phyloP scores from a whole-genome alignment of 192 early-diverging fungal species.

The Coemansia sp. region DNA sequence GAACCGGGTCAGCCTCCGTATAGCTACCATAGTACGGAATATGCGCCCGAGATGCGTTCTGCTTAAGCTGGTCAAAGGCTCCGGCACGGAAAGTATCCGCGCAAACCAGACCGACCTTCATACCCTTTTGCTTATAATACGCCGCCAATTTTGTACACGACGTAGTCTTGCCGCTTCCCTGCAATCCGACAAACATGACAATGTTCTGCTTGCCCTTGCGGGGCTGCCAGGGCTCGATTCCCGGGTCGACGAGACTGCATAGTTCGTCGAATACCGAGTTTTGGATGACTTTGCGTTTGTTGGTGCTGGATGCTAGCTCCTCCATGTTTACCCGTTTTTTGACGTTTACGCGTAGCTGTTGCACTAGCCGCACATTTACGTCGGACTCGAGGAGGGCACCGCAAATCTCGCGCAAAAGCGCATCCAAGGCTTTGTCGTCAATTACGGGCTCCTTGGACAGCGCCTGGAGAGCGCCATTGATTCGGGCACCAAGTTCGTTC shows the following conservation, averaged over 20 bases:
- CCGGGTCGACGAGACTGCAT: slow-evolving; percentile 81
- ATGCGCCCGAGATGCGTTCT: slow-evolving; percentile 97
- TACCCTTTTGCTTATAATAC: slow-evolving; percentile 92
- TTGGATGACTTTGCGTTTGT: slow-evolving; percentile 86
- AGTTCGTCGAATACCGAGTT: slow-evolving; percentile 93
- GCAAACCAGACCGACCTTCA: slow-evolving; percentile 90
- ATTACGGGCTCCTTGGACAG: slow-evolving; percentile 84
- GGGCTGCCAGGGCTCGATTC: slow-evolving; percentile 82
- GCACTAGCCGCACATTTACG: slow-evolving; percentile 87
- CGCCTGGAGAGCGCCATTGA: slow-evolving; percentile 78
- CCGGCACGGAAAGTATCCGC: slow-evolving; percentile 98
- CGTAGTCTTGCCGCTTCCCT: slow-evolving; percentile 95
- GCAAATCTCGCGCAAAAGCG: slow-evolving; percentile 82
- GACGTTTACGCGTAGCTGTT: slow-evolving; percentile 81
- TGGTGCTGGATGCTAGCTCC: slow-evolving; percentile 76
- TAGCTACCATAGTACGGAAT: slow-evolving; percentile 95
- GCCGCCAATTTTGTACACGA: slow-evolving; percentile 95
- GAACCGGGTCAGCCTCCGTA: slow-evolving; percentile 90
- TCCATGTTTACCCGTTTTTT: slow-evolving; percentile 79
- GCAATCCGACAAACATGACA: slow-evolving; percentile 97
- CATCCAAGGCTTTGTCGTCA: slow-evolving; percentile 85
- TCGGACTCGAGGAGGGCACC: slow-evolving; percentile 87
- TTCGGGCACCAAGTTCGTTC: slow-evolving; percentile 86
- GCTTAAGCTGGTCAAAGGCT: slow-evolving; percentile 98
- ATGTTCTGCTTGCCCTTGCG: slow-evolving; percentile 81